These are phyloP conservation scores for Trypanosoma lewisi DNA, from an alignment of 208 protist genomes.

Conservation along the genomic window DNA sequence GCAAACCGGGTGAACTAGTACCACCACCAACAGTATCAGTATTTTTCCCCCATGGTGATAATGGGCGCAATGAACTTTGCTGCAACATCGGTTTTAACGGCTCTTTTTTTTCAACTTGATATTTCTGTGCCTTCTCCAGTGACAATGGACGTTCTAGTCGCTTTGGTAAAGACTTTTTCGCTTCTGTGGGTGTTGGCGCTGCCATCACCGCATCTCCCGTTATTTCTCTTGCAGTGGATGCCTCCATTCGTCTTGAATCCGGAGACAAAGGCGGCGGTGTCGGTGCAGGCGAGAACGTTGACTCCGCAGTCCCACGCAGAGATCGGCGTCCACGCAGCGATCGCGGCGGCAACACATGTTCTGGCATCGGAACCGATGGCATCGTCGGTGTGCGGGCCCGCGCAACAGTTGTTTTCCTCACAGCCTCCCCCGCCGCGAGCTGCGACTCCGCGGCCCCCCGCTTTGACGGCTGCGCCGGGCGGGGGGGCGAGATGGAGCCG, in stretches of 20 bases:
- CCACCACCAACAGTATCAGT: no score
- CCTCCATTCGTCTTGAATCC: neutral
- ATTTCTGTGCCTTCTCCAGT: no score
- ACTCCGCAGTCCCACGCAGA: neutral
- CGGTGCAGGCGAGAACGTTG: neutral
- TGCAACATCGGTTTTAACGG: no score
- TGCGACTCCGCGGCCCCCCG: neutral
- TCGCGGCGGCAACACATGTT: constrained; percentile 3
- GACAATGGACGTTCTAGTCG: no score
- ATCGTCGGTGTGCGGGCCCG: neutral
- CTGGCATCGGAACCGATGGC: neutral
- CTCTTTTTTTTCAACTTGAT: no score
- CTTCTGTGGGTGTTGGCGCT: no score
- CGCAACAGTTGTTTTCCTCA: neutral
- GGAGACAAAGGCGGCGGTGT: neutral
- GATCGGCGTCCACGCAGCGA: neutral
- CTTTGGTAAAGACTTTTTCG: no score
- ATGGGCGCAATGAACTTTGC: neutral
- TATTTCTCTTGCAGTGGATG: no score
- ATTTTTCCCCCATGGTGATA: neutral
- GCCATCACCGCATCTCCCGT: no score
- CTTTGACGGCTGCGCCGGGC: neutral
- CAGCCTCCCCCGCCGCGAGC: neutral
- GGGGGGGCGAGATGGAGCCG: neutral
- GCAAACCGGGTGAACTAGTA: neutral